phyloP scores from a whole-genome alignment of 164 flowering plant genomes.

The Tinospora cordifolia region DNA sequence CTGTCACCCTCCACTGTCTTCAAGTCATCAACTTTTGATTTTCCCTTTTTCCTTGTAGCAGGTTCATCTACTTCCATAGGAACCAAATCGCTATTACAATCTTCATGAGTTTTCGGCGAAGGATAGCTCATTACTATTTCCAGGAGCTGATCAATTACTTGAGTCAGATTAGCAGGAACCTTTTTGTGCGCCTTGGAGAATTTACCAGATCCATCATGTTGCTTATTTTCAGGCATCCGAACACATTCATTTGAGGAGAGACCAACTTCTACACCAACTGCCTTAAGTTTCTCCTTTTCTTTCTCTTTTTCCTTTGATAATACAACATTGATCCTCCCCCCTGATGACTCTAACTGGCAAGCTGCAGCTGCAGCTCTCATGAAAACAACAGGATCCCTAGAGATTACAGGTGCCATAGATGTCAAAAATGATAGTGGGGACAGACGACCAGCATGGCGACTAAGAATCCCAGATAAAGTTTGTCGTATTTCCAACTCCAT shows the following conservation, averaged over 20 bases:
- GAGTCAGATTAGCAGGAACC: constrained; percentile 65
- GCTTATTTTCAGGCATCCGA: constrained; percentile 61
- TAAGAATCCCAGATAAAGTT: constrained; percentile 40
- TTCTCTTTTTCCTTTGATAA: constrained; percentile 73
- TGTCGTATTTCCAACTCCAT: constrained; percentile 94
- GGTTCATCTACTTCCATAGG: constrained; percentile 85
- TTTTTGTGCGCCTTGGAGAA: constrained; percentile 66
- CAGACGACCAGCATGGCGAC: constrained; percentile 58
- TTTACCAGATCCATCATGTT: constrained; percentile 55
- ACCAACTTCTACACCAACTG: constrained; percentile 48
- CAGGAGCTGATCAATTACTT: constrained; percentile 80
- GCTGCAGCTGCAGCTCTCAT: constrained; percentile 76
- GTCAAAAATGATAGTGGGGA: constrained; percentile 58
- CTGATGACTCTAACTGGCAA: constrained; percentile 80
- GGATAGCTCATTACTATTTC: constrained; percentile 62
- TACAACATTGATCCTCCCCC: constrained; percentile 59
- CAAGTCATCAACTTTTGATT: constrained; percentile 65
- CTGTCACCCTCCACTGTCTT: constrained; percentile 35
- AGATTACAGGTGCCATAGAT: constrained; percentile 81
- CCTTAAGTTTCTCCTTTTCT: constrained; percentile 61
- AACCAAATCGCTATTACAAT: constrained; percentile 17
- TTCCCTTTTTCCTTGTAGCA: constrained; percentile 61
- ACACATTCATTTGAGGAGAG: constrained; percentile 48
- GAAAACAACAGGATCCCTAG: constrained; percentile 79
- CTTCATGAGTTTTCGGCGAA: constrained; percentile 29